Evolutionary conservation across 2,329 filamentous ascomycete genomes (phyloP).

Genomic region (Aspergillus hortae): DNA sequence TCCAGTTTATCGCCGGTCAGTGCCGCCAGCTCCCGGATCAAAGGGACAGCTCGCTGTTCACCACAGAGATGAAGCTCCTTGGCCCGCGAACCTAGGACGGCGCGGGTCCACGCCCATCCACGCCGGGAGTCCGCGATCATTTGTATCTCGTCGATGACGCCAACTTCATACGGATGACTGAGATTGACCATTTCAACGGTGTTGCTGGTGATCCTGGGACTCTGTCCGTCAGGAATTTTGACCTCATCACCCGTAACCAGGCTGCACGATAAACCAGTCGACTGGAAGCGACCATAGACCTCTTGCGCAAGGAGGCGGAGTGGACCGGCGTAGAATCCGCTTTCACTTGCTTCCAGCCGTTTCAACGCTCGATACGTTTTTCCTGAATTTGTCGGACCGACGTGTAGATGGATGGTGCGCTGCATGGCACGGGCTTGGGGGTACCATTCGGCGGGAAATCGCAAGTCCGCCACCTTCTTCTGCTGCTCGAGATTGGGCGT

Average conservation of each 20-base stretch:
- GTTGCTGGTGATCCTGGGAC: slow-evolving; percentile 66
- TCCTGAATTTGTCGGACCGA: slow-evolving; percentile 95
- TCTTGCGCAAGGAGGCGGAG: slow-evolving; percentile 87
- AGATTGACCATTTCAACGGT: slow-evolving; percentile 86
- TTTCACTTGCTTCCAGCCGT: slow-evolving; percentile 69
- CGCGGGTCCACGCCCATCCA: slow-evolving; percentile 93
- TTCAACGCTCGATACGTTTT: slow-evolving; percentile 95
- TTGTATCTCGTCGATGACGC: slow-evolving; percentile 97
- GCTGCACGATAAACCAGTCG: slow-evolving; percentile 71
- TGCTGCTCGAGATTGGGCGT: slow-evolving; percentile 57
- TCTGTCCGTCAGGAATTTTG: slow-evolving; percentile 60
- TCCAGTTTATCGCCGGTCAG: slow-evolving; percentile 77
- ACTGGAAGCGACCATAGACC: slow-evolving; percentile 81
- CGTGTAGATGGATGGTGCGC: slow-evolving; percentile 83
- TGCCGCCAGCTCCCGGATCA: slow-evolving; percentile 74
- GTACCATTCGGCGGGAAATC: slow-evolving; percentile 91
- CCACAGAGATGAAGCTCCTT: slow-evolving; percentile 92
- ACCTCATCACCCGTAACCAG: slow-evolving; percentile 90
- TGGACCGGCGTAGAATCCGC: slow-evolving; percentile 86
- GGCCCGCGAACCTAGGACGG: slow-evolving; percentile 79
- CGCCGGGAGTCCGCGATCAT: slow-evolving; percentile 81
- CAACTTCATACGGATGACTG: slow-evolving; percentile 67
- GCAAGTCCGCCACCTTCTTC: slow-evolving; percentile 68
- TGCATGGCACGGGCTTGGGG: slow-evolving; percentile 76
- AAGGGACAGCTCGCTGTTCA: slow-evolving; percentile 74